Evolutionary conservation across 2,329 filamentous ascomycete genomes (phyloP).

Genomic region (Epichloe typhina): DNA sequence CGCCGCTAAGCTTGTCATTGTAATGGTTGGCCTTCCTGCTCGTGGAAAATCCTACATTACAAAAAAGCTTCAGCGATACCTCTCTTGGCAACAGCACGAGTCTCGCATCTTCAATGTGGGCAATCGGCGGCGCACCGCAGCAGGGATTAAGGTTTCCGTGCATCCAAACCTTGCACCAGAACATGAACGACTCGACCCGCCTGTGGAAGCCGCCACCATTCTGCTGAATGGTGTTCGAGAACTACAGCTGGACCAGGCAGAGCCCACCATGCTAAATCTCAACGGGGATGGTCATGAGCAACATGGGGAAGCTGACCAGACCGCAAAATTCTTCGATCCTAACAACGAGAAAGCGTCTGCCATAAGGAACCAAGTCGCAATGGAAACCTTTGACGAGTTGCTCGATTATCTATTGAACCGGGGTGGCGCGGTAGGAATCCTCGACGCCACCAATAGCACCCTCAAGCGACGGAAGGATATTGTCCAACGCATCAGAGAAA

Average conservation of each 20-base stretch:
- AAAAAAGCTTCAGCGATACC: conserved; percentile 94
- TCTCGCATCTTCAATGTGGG: conserved; percentile 96
- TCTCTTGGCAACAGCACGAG: conserved; percentile 96
- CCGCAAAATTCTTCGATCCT: conserved; percentile 87
- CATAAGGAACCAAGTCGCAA: conserved; percentile 79
- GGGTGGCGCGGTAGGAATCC: conserved; percentile 81
- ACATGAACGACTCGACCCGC: conserved; percentile 27
- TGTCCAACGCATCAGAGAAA: conserved; percentile 67
- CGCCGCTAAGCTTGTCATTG: conserved; percentile 88
- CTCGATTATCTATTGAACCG: conserved; percentile 74
- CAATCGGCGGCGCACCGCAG: conserved; percentile 71
- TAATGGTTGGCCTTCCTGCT: conserved; percentile 95
- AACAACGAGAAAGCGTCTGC: conserved; percentile 70
- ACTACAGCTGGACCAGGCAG: conserved; percentile 17
- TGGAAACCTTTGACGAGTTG: conserved; percentile 85
- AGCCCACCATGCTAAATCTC: conserved; percentile 26
- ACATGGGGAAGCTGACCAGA: conserved; percentile 59
- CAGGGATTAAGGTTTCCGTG: conserved; percentile 36
- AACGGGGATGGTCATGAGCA: conserved; percentile 13
- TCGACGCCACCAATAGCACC: conserved; percentile 96
- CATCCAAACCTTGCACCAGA: conserved; percentile 21
- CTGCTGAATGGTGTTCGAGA: conserved; percentile 38
- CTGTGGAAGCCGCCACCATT: conserved; percentile 41
- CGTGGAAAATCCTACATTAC: conserved; percentile 98
- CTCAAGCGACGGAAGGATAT: conserved; percentile 71